A percentile compares a stretch with the other conserved stretches of the same genome.
These are phyloP conservation scores for Fallopia convolvulus DNA, from an alignment of 148 eudicot genomes.

Conservation along the genomic window DNA sequence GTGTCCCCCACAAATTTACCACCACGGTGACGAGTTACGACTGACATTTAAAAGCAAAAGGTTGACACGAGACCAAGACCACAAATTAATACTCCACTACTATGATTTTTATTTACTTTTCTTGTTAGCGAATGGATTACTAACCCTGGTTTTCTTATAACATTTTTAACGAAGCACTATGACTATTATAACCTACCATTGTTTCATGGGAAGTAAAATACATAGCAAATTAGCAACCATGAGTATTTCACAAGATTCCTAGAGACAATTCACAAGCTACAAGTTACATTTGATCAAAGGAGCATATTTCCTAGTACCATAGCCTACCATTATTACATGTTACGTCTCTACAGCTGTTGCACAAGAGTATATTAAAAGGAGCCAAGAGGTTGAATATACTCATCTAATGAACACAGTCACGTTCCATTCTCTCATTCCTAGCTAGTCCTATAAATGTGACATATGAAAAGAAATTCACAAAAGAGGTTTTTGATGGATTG, in stretches of 20 bases:
- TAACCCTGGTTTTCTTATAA: no score
- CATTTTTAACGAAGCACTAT: no score
- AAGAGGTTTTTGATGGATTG: neutral
- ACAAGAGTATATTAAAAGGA: neutral
- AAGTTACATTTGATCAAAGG: neutral
- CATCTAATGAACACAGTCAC: no score
- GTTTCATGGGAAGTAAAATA: no score
- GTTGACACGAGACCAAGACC: no score
- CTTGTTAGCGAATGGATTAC: no score
- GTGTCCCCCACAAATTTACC: conserved; percentile 6
- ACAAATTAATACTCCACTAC: no score
- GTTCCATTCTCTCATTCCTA: neutral
- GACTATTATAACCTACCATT: no score
- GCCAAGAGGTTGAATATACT: no score
- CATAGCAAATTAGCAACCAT: no score
- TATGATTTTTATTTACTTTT: no score
- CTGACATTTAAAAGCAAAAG: neutral
- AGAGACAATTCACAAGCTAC: neutral
- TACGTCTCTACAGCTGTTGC: neutral
- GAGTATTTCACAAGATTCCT: neutral
- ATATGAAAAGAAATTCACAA: neutral
- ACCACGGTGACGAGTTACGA: neutral
- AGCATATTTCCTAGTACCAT: neutral
- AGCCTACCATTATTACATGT: neutral
- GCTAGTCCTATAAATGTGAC: neutral